Evolutionary conservation across 306 rosid species (phyloP), one percentile per base, ranked within the genome.

Genomic region (Prunus padus): DNA sequence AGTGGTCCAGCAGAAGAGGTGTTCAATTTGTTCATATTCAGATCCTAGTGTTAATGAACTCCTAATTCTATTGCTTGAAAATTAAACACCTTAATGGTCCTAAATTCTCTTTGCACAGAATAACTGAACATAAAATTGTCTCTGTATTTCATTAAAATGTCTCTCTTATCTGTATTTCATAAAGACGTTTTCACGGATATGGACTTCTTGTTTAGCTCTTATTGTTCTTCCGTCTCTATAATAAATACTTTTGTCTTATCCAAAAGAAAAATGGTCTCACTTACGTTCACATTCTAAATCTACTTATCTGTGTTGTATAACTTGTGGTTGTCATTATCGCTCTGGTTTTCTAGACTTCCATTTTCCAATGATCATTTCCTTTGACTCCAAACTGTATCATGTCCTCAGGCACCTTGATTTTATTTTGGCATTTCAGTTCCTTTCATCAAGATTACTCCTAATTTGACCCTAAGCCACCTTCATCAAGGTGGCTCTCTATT

Each of bases 11-110:
- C 49, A 59, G 31, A 23, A 59, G 5, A 59, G n/a, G 37, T 59
- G 26, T 59, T 51, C 42, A 26, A 56, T 72, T 59, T 55, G 73
- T 76, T 72, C 62, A 46, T 46, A 66, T 59, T 59, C 10, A 12
- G 65, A 59, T 10, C 65, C 2, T 10, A 59, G 13, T 23, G 11
- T 59, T 59, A 2, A 4, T 59, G 16, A 19, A 59, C 65, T 59
- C 26, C 65, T 25, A 59, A 26, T 4, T 59, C 16, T 59, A 12
- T 23, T 59, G 65, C 37, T 25, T 59, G 65, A 23, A 55, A 55
- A 31, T 19, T 25, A 1, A 23, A 13, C 37, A 59, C 65, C 65
- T 59, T 59, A 25, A 25, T 25, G 33, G 37, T 59, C 19, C 37
- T 13, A 59, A 65, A 14, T 42, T 19, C 70, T 42, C 5, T 42